Percentiles rank a stretch among this genome's conserved stretches.
phyloP scores from a whole-genome alignment of 306 rosid species.

The Medicago truncatula region DNA sequence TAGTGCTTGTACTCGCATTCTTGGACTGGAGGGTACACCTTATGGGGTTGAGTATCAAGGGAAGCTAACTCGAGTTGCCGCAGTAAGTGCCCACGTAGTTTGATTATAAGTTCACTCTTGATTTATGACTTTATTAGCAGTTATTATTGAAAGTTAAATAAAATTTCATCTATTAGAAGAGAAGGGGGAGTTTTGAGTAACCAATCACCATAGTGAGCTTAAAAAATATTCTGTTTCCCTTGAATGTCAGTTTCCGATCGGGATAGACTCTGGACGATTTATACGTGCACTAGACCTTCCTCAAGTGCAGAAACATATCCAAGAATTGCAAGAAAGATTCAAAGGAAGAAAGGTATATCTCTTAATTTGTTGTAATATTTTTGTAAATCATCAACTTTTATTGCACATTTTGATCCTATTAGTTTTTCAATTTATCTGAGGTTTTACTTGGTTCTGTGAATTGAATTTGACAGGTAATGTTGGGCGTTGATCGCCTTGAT shows the following conservation, averaged over 20 bases:
- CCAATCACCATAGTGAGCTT: constrained; percentile 8
- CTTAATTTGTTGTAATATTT: constrained; percentile 1
- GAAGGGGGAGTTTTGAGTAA: not conserved
- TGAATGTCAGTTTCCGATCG: constrained; percentile 88
- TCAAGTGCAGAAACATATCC: constrained; percentile 78
- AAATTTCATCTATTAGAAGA: constrained; percentile 8
- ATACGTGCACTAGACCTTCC: constrained; percentile 80
- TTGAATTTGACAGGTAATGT: constrained; percentile 73
- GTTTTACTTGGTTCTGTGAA: not conserved
- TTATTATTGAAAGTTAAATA: not conserved
- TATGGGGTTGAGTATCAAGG: constrained; percentile 99
- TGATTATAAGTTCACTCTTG: constrained; percentile 13
- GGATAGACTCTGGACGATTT: constrained; percentile 88
- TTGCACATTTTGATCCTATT: no score
- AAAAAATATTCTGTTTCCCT: constrained; percentile 30
- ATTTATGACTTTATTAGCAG: constrained; percentile 22
- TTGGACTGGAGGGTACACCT: constrained; percentile 96
- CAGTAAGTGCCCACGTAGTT: constrained; percentile 55
- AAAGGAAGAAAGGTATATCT: constrained; percentile 79
- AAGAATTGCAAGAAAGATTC: constrained; percentile 84
- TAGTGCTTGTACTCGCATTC: constrained; percentile 96
- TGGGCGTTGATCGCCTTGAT: constrained; percentile 98
- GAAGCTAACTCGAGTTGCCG: constrained; percentile 93
- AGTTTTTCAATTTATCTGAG: no score
- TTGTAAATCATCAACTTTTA: no score